Conservation (phyloP, 495 filamentous ascomycete genomes). For the Parathielavia hyrcaniae region DNA sequence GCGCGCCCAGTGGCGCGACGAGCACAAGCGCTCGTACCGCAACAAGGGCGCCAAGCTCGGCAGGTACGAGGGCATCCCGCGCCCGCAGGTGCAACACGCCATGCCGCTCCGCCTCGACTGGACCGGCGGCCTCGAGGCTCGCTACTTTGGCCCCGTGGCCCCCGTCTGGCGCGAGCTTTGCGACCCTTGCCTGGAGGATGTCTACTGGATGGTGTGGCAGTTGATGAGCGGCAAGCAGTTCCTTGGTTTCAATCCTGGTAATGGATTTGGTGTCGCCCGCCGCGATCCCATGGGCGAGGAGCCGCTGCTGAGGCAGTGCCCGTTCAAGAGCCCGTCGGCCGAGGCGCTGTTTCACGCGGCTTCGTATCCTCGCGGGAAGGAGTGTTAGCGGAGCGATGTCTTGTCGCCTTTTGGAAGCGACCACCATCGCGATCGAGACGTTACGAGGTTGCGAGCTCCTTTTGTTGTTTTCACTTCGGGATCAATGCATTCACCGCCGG, state of each 20-base stretch:
- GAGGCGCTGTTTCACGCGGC: conserved; percentile 18
- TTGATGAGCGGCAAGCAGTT: conserved; percentile 22
- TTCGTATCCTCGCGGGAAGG: neutral
- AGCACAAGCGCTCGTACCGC: conserved; percentile 9
- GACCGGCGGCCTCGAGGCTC: conserved; percentile 7
- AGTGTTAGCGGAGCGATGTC: neutral
- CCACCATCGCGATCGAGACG: neutral
- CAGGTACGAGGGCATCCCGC: conserved; percentile 13
- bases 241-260: conserved; percentile 20
- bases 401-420: neutral
- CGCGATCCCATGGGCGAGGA: neutral
- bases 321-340: conserved; percentile 19
- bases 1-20: conserved; percentile 17
- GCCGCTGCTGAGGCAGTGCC: conserved; percentile 9
- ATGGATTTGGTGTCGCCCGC: conserved; percentile 20
- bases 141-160: conserved; percentile 19
- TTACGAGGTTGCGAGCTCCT: neutral
- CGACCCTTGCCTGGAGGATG: conserved; percentile 27
- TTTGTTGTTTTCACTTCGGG: no score
- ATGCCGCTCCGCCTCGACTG: conserved; percentile 16
- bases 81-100: conserved; percentile 5
- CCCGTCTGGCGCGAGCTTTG: conserved; percentile 22
- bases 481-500: neutral
- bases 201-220: conserved; percentile 28
- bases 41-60: conserved; percentile 4